These are phyloP conservation scores for Saccharum hybrid DNA, from an alignment of 202 grass and related monocot genomes.

Conservation along the genomic window DNA sequence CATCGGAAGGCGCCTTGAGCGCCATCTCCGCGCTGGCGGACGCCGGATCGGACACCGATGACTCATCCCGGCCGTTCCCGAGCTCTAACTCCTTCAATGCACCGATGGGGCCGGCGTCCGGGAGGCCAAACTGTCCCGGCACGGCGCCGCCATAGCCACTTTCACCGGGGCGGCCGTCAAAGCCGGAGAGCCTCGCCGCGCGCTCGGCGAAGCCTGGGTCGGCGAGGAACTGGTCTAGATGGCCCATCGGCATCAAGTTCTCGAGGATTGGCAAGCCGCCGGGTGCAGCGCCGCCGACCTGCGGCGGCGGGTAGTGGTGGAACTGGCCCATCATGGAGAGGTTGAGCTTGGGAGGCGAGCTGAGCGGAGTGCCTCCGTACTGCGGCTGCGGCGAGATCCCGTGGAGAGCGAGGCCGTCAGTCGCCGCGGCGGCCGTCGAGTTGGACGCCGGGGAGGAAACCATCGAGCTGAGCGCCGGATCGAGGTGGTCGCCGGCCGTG, in stretches of 20 bases:
- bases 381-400: slow-evolving; percentile 72
- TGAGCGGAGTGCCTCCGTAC: slow-evolving; percentile 59
- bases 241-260: slow-evolving; percentile 61
- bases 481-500: slow-evolving; percentile 52
- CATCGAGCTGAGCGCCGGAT: slow-evolving; percentile 68
- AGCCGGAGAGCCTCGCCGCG: slow-evolving; percentile 69
- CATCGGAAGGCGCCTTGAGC: slow-evolving; percentile 56
- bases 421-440: slow-evolving; percentile 54
- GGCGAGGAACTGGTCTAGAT: slow-evolving; percentile 78
- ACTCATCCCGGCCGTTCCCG: slow-evolving; percentile 73
- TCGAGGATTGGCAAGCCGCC: slow-evolving; percentile 54
- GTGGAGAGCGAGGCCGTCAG: slow-evolving; percentile 53
- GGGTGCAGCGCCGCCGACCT: slow-evolving; percentile 42
- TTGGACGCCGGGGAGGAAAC: slow-evolving; percentile 68
- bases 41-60: slow-evolving; percentile 87
- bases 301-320: slow-evolving; percentile 48
- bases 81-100: slow-evolving; percentile 66
- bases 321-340: slow-evolving; percentile 74
- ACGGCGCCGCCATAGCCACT: slow-evolving; percentile 36
- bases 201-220: slow-evolving; percentile 72
- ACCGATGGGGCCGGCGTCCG: slow-evolving; percentile 45
- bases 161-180: slow-evolving; percentile 49
- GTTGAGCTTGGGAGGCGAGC: slow-evolving; percentile 75
- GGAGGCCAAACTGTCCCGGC: slow-evolving; percentile 59
- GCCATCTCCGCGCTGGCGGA: slow-evolving; percentile 58